Evolutionary conservation across 2,329 filamentous ascomycete genomes (phyloP), one percentile per base, ranked within the genome.

Genomic region (Fusarium buharicum): DNA sequence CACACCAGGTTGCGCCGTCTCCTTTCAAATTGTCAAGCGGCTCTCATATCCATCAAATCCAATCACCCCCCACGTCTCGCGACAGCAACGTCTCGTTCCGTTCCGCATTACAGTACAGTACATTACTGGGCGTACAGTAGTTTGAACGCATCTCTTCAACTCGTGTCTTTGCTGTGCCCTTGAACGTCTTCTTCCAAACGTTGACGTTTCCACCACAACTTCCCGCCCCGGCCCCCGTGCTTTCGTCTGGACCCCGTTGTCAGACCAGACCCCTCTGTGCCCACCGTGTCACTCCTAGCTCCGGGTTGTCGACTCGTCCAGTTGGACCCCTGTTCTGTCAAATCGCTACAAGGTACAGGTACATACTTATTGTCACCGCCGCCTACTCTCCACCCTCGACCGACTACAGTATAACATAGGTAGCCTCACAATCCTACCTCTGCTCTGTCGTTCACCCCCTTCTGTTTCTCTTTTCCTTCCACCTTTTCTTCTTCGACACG

Each of bases 371-470:
- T 68, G 56, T 65, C 68, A 59, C 68, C 68, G 59, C 68, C 67
- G 52, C 68, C 59, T 64, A 65, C 66, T 55, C 68, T 71, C 68
- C 68, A 70, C 68, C 22, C 66, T 68, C 57, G 55, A 66, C 64
- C 62, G 62, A 66, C 57, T 55, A 59, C 50, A 59, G 56, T 43
- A 60, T 55, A 59, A 55, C 56, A 67, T 53, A 68, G 66, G 68
- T 70, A 70, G 68, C 68, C 64, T 70, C 52, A 60, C 49, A 51
- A 50, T 45, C 54, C 58, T 63, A 54, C 49, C 56, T 59, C 57
- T 65, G 58, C 58, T 63, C 55, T 63, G 59, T 59, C 59, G 56
- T 54, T 53, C 48, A 57, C 40, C 50, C 27, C 44, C 38, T 54
- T 44, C 49, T 58, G 52, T 59, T 50, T 41, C 55, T 62, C 53